Conservation (phyloP, 1,284 basidiomycete genomes). For the Irpex lacteus region DNA sequence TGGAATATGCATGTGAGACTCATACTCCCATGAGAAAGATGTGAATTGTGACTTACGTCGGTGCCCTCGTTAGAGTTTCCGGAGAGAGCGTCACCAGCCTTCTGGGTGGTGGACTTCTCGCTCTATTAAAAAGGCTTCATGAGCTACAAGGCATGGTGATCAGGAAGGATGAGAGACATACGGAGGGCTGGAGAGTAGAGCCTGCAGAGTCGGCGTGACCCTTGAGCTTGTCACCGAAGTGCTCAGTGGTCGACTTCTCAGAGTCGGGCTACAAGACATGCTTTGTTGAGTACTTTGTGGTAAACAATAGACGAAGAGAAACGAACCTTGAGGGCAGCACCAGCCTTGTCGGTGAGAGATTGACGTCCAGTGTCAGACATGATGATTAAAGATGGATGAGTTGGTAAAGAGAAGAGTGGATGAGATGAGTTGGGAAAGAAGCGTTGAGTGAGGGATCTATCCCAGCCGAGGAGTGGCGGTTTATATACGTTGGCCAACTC, state of each 20-base stretch:
- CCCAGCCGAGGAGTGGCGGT: not conserved
- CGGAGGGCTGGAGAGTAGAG: constrained; percentile 36
- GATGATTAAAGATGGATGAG: constrained; percentile 22
- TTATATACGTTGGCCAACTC: not conserved
- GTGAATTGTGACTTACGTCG: constrained; percentile 18
- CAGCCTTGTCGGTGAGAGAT: constrained; percentile 41
- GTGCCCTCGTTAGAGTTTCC: constrained; percentile 34
- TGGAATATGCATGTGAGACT: not conserved
- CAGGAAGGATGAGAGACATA: constrained; percentile 5
- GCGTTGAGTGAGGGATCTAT: no score
- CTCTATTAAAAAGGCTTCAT: constrained; percentile 17
- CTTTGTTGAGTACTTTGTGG: not conserved
- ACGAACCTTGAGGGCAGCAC: constrained; percentile 33
- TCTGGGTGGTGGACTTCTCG: constrained; percentile 52
- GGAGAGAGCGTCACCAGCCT: constrained; percentile 52
- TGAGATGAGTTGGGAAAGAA: not conserved
- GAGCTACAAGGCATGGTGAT: not conserved
- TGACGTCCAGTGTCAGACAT: constrained; percentile 42
- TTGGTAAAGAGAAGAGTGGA: constrained; percentile 1
- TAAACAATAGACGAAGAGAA: not conserved
- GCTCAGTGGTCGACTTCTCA: constrained; percentile 35
- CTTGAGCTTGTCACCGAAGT: constrained; percentile 34
- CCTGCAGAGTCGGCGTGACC: constrained; percentile 31
- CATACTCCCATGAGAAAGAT: not conserved
- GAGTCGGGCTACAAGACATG: constrained; percentile 27